Base-by-base conservation (phyloP, 306 rosid genomes). In the Quercus bicolor region DNA sequence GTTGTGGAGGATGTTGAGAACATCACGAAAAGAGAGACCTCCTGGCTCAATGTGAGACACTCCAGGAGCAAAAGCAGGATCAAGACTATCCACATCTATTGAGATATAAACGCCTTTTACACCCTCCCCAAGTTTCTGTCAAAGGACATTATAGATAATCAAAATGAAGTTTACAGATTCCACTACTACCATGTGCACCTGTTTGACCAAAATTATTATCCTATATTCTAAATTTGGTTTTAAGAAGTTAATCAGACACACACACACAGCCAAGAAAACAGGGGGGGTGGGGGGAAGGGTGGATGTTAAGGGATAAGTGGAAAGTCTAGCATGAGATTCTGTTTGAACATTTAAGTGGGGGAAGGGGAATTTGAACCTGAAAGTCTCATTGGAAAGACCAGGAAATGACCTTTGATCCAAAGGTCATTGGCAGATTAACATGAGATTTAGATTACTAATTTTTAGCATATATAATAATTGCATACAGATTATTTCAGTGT, bases 11-110 rank as follows among this genome's bases (percentile, higher is more conserved):
- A 95, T 95, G 88, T 95, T 95, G 74, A 95, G 92, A 55, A 89
- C 87, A 70, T 91, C 98, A 0, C 97, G 97, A 88, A 93, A 95
- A 6, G 98, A 90, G 73, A 95, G 96, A 65, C 98, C 99, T 19
- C 99, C 98, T 1, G 98, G 97, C 81, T 95, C 99, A 23, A 93
- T 80, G 87, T 95, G 99, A 80, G 99, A 95, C 75, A 95, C 99
- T 81, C 99, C 99, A 0, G 99, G 98, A 85, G 98, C 99, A 84
- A 89, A 93, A 23, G 98, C 99, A 23, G 98, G 99, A 82, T 95
- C 98, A 15, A 95, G 93, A 82, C 88, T 89, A 80, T 95, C 99
- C 29, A 95, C 91, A 33, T 95, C 99, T 74, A 93, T 81, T n/a
- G 99, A 95, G 79, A 95, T 70, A 20, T 95, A 93, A 43, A 95